phyloP scores from a whole-genome alignment of 2,329 filamentous ascomycete genomes.

The Phoma sp. region DNA sequence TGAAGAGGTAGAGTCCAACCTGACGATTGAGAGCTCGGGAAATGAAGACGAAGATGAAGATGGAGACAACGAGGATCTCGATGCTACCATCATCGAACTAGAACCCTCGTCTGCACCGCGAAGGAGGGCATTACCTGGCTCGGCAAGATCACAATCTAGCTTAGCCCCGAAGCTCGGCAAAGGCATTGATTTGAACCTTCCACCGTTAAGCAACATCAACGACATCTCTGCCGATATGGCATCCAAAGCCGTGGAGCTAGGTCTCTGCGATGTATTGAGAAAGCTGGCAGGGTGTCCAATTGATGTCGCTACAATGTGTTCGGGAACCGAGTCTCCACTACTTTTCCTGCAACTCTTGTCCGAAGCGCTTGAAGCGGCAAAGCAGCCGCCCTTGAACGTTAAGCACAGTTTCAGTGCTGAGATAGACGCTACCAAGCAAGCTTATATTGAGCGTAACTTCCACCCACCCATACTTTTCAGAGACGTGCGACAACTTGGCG shows the following conservation, averaged over 20 bases:
- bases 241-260: conserved; percentile 40
- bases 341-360: conserved; percentile 66
- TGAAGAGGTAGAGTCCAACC: conserved; percentile 8
- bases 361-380: conserved; percentile 27
- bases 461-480: conserved; percentile 51
- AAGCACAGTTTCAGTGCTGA: conserved; percentile 56
- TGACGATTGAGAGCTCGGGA: neutral
- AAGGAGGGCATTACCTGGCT: neutral
- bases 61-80: neutral
- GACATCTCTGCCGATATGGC: conserved; percentile 60
- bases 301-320: conserved; percentile 74
- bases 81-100: neutral
- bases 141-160: neutral
- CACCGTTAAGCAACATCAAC: conserved; percentile 55
- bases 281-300: conserved; percentile 51
- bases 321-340: conserved; percentile 77
- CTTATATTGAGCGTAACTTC: conserved; percentile 57
- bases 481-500: conserved; percentile 54
- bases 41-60: neutral
- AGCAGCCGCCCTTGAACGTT: conserved; percentile 25
- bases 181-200: conserved; percentile 46
- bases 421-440: conserved; percentile 55
- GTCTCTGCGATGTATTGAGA: conserved; percentile 45
- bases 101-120: neutral
- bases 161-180: conserved; percentile 14